Conservation (phyloP, 2,329 filamentous ascomycete species). For the Verticillium zaregamsianum region DNA sequence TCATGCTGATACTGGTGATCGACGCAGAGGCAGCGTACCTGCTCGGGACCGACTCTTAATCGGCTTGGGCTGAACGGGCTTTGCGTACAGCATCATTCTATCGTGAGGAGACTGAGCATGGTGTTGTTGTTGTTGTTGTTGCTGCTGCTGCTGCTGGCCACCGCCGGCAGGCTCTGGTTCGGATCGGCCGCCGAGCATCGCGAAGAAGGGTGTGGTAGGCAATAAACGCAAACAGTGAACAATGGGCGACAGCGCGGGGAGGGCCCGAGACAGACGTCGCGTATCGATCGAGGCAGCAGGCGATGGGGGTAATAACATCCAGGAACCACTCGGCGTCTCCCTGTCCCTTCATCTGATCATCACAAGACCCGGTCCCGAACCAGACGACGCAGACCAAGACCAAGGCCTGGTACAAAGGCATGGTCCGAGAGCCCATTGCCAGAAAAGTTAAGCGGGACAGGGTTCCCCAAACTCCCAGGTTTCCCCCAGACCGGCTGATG, state of each 20-base stretch:
- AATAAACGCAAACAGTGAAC: background rate
- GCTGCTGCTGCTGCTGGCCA: background rate
- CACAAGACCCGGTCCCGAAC: background rate
- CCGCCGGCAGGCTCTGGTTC: background rate
- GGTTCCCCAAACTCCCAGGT: conserved; percentile 1
- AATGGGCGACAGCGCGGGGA: background rate
- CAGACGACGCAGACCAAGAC: background rate
- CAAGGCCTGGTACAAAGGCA: background rate
- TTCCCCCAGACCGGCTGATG: conserved; percentile 3
- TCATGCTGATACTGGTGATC: background rate
- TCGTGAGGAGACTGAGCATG: background rate
- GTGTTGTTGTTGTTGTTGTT: background rate
- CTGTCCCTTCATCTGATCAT: background rate
- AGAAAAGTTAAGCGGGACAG: conserved; percentile 14
- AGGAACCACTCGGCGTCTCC: background rate
- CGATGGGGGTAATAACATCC: background rate
- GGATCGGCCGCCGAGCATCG: background rate
- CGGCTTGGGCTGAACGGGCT: conserved; percentile 11
- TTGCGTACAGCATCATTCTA: conserved; percentile 10
- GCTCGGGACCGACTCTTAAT: conserved; percentile 14
- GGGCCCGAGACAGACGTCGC: background rate
- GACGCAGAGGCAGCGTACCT: conserved; percentile 6
- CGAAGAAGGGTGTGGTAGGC: background rate
- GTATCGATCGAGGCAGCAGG: background rate
- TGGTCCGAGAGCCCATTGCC: background rate